Evolutionary conservation across 805 yeast species (phyloP).

Genomic region (Diddensiella caesifluorescens): DNA sequence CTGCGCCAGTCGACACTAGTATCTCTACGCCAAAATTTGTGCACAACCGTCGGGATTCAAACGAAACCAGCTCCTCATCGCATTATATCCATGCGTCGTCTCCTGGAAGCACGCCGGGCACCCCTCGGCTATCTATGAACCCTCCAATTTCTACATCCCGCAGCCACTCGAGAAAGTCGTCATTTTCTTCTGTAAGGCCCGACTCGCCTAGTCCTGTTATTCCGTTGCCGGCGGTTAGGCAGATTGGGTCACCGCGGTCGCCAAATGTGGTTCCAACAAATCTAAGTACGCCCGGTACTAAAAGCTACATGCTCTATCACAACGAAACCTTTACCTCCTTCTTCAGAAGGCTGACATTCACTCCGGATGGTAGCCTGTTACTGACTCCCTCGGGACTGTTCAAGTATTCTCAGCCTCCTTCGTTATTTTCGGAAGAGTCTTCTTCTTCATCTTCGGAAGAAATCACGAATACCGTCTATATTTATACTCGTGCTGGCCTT

Average conservation of each 20-base stretch:
- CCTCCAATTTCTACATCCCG: slow-evolving; percentile 29
- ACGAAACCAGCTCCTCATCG: background rate
- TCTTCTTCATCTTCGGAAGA: slow-evolving; percentile 32
- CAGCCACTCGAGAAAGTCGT: slow-evolving; percentile 39
- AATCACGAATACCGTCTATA: slow-evolving; percentile 63
- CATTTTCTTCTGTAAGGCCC: slow-evolving; percentile 36
- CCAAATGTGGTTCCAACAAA: slow-evolving; percentile 21
- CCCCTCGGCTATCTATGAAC: slow-evolving; percentile 25
- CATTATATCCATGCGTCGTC: slow-evolving; percentile 9
- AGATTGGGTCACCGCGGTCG: slow-evolving; percentile 35
- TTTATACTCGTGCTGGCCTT: slow-evolving; percentile 69
- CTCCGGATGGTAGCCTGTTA: slow-evolving; percentile 83
- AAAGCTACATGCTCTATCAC: slow-evolving; percentile 54
- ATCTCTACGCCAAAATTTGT: slow-evolving; percentile 1
- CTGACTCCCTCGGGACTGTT: slow-evolving; percentile 73
- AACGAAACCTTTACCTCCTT: slow-evolving; percentile 87
- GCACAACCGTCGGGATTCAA: slow-evolving; percentile 3
- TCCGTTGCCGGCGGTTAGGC: slow-evolving; percentile 46
- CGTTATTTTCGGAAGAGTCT: slow-evolving; percentile 33
- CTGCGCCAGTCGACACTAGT: slow-evolving; percentile 3
- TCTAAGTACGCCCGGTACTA: slow-evolving; percentile 7
- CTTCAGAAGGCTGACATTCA: slow-evolving; percentile 77
- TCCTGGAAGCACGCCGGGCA: slow-evolving; percentile 21
- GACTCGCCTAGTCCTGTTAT: slow-evolving; percentile 34
- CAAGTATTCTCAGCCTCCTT: slow-evolving; percentile 32